These are phyloP conservation scores for Ceratobasidium sp. DNA, from an alignment of 1,284 basidiomycete species.

Conservation along the genomic window DNA sequence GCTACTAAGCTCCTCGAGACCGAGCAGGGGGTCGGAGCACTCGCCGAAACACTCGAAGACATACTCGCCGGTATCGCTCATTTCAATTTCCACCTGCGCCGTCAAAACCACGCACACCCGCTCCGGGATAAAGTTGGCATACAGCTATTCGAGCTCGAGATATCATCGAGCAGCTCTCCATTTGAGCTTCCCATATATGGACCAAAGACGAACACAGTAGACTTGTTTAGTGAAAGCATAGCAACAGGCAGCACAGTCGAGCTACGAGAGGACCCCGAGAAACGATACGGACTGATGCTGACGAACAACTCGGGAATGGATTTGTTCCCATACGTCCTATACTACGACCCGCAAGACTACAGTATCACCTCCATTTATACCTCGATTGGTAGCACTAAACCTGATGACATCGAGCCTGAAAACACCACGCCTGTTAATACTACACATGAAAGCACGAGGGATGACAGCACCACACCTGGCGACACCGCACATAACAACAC, in stretches of 20 bases:
- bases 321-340: constrained; percentile 28
- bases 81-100: constrained; percentile 25
- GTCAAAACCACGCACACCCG: not conserved
- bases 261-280: not conserved
- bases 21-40: not conserved
- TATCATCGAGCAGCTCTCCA: not conserved
- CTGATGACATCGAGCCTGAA: too few species aligned
- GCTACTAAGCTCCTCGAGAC: not conserved
- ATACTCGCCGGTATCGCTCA: not conserved
- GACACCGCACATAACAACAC: too few species aligned
- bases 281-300: constrained; percentile 19
- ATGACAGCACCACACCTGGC: too few species aligned
- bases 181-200: not conserved
- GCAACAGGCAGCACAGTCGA: not conserved
- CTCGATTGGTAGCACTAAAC: not conserved
- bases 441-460: too few species aligned
- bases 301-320: constrained; percentile 5
- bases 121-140: not conserved
- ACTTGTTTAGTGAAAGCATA: constrained; percentile 16
- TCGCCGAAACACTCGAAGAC: not conserved
- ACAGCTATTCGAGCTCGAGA: not conserved
- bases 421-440: too few species aligned
- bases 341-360: constrained; percentile 35
- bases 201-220: not conserved
- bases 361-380: constrained; percentile 22